phyloP scores from a whole-genome alignment of 768 basidiomycete genomes.

The Pisolithus tinctorius region DNA sequence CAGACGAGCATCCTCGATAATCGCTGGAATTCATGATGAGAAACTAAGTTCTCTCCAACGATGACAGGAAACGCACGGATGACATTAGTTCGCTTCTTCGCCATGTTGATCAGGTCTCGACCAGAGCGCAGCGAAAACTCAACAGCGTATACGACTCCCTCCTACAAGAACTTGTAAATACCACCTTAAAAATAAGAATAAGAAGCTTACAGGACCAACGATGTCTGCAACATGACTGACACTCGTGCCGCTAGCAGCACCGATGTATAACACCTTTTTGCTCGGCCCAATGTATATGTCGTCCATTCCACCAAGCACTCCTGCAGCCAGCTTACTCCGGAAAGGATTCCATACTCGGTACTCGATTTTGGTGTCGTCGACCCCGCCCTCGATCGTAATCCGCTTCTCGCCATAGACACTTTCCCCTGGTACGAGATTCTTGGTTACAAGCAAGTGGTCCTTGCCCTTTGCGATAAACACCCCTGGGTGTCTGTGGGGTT shows the following conservation, averaged over 20 bases:
- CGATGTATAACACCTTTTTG: slow-evolving; percentile 93
- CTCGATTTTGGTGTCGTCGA: slow-evolving; percentile 82
- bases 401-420: slow-evolving; percentile 98
- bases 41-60: background rate
- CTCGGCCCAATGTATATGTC: slow-evolving; percentile 90
- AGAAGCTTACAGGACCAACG: slow-evolving; percentile 77
- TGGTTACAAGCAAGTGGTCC: slow-evolving; percentile 94
- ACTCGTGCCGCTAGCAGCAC: slow-evolving; percentile 95
- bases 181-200: background rate
- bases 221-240: slow-evolving; percentile 99
- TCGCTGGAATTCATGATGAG: slow-evolving; percentile 45
- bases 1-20: slow-evolving; percentile 94
- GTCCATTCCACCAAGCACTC: slow-evolving; percentile 92
- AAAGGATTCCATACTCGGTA: slow-evolving; percentile 99
- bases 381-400: slow-evolving; percentile 74
- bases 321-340: slow-evolving; percentile 93
- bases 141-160: slow-evolving; percentile 95
- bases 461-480: slow-evolving; percentile 98
- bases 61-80: slow-evolving; percentile 61
- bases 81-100: slow-evolving; percentile 98
- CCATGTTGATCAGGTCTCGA: slow-evolving; percentile 98
- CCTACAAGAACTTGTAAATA: slow-evolving; percentile 37
- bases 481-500: slow-evolving; percentile 91
- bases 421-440: slow-evolving; percentile 96
- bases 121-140: slow-evolving; percentile 97